phyloP scores from a whole-genome alignment of 2,329 filamentous ascomycete species.

The Zalaria obscura region DNA sequence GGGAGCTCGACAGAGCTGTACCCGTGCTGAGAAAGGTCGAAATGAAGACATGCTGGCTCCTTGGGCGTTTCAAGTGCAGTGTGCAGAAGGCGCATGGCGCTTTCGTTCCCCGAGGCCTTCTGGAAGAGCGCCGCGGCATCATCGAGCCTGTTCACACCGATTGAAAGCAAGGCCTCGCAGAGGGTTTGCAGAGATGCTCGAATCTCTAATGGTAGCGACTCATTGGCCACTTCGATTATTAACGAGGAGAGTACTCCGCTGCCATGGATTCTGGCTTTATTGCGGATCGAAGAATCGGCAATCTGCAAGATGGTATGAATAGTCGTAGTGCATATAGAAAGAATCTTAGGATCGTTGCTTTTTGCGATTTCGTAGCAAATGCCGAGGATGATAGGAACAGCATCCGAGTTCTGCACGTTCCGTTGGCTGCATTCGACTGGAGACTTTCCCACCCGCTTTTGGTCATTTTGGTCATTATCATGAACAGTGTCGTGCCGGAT shows the following conservation, averaged over 20 bases:
- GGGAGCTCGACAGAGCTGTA: conserved; percentile 83
- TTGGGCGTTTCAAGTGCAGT: conserved; percentile 61
- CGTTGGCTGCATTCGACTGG: neutral
- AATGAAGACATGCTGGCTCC: conserved; percentile 76
- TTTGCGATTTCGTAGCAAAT: neutral
- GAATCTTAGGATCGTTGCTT: neutral
- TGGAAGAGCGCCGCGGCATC: conserved; percentile 67
- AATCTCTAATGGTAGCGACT: neutral
- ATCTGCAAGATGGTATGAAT: neutral
- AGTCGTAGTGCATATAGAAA: neutral
- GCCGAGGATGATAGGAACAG: neutral
- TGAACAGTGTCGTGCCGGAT: neutral
- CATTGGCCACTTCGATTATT: neutral
- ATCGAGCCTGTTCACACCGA: conserved; percentile 67
- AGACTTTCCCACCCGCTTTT: neutral
- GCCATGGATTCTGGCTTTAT: neutral
- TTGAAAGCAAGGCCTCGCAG: conserved; percentile 53
- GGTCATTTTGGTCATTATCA: no score
- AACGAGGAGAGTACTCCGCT: neutral
- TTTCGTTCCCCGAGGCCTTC: conserved; percentile 36
- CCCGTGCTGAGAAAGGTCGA: conserved; percentile 78
- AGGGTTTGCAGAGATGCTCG: conserved; percentile 44
- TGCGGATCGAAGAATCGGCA: neutral
- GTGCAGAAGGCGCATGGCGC: conserved; percentile 55
- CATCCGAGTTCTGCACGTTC: neutral